Base-by-base conservation (phyloP, 495 filamentous ascomycete species). In the Lentithecium fluviatile region DNA sequence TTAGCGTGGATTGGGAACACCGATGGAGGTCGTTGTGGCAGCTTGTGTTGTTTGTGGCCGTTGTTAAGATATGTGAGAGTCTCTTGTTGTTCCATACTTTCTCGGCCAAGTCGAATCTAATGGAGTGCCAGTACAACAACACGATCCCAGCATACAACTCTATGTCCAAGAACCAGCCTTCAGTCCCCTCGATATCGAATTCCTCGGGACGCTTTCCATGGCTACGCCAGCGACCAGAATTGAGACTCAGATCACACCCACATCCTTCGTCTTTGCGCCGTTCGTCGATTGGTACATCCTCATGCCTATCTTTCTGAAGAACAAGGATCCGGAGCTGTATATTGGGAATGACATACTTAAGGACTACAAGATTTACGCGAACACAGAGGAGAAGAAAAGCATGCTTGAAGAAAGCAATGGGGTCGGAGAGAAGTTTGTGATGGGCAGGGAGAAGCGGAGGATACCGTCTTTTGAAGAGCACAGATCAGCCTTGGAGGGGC, bases 91-190 rank as follows among this genome's bases (percentile, higher is more conserved):
- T n/a, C n/a, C n/a, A n/a, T n/a, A n/a, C n/a, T n/a, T n/a, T n/a
- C n/a, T n/a, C n/a, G n/a, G n/a, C n/a, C n/a, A n/a, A n/a, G n/a
- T n/a, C n/a, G n/a, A n/a, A 23, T 2, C 37, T 26, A 40, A 19
- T 13, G 45, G 13, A 36, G 29, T 37, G 42, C 23, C n/a, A 40
- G 21, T 32, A 8, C n/a, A 32, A 17, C 17, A 19, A 2, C 49
- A 21, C n/a, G 11, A 59, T 2, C 45, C 23, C 12, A 43, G 7
- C 21, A 45, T 56, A 17, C 13, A 7, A 13, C 34, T 62, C 32
- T 58, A 49, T 36, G 66, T 62, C 15, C 66, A 69, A 48, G 66
- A 69, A 17, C 66, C 66, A 12, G 10, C 29, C 19, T 68, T 57
- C 60, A 57, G 34, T 11, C 21, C 61, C 45, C 46, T 68, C 37